Conservation (phyloP, 345 rosid genomes). For the Clausena lansium region DNA sequence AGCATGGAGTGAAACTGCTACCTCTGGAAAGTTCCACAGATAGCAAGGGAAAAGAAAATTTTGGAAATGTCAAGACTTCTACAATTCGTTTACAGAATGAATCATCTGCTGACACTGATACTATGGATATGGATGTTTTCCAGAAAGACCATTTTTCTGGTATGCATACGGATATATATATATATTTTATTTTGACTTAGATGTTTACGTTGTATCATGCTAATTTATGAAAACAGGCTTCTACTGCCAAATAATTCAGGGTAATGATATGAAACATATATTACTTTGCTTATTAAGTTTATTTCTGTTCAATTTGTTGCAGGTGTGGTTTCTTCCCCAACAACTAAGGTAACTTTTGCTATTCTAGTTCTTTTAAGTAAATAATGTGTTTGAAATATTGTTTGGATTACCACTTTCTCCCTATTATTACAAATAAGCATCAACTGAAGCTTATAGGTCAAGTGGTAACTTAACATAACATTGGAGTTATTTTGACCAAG, state of each 20-base stretch:
- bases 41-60: conserved; percentile 36
- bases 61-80: conserved; percentile 23
- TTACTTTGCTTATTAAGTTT: conserved; percentile 7
- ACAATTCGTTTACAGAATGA: conserved; percentile 37
- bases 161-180: conserved; percentile 18
- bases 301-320: conserved; percentile 28
- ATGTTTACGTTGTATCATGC: not conserved
- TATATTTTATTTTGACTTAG: not conserved
- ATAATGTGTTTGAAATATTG: not conserved
- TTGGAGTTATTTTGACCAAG: not conserved
- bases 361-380: not conserved
- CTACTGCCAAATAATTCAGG: not conserved
- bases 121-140: conserved; percentile 65
- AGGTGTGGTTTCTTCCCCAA: conserved; percentile 48
- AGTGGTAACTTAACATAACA: not conserved
- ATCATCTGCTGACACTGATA: conserved; percentile 71
- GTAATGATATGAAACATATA: not conserved
- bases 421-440: not conserved
- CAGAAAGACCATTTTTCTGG: conserved; percentile 41
- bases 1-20: conserved; percentile 52
- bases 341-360: conserved; percentile 49
- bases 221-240: not conserved
- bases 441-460: not conserved
- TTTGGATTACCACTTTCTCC: not conserved
- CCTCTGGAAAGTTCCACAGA: conserved; percentile 58